These are phyloP conservation scores for Rubia tinctorum DNA, from an alignment of 305 asterid genomes.

Conservation along the genomic window DNA sequence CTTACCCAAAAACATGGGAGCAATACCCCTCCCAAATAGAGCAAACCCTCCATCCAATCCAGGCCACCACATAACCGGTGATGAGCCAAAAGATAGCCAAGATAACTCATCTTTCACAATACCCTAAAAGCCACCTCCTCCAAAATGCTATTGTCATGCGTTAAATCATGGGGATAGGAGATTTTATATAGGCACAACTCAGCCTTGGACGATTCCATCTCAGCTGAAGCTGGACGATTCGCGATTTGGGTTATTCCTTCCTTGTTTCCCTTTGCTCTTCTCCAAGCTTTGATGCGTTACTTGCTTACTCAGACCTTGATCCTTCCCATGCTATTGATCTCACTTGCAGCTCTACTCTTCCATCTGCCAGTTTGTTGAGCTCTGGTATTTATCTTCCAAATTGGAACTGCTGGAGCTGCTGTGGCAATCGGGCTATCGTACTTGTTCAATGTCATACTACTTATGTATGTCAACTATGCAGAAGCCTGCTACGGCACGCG, in stretches of 20 bases:
- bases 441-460: not conserved
- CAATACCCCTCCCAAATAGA: too few relatives aligned
- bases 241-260: not conserved
- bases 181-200: too few relatives aligned
- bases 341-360: slow-evolving; percentile 4
- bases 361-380: slow-evolving; percentile 10
- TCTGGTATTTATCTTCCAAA: not conserved
- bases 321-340: slow-evolving; percentile 32
- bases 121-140: too few relatives aligned
- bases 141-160: too few relatives aligned
- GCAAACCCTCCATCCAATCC: too few relatives aligned
- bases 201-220: not conserved
- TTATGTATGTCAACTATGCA: not conserved
- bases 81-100: too few relatives aligned
- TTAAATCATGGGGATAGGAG: too few relatives aligned
- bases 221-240: slow-evolving; percentile 6
- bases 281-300: not conserved
- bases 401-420: slow-evolving; percentile 3
- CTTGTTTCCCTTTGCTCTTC: not conserved
- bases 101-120: too few relatives aligned
- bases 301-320: slow-evolving; percentile 15
- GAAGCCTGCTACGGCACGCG: not conserved
- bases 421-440: not conserved
- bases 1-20: too few relatives aligned
- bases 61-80: too few relatives aligned